Conservation (phyloP, 768 basidiomycete genomes). For the Boletus bicolor region DNA sequence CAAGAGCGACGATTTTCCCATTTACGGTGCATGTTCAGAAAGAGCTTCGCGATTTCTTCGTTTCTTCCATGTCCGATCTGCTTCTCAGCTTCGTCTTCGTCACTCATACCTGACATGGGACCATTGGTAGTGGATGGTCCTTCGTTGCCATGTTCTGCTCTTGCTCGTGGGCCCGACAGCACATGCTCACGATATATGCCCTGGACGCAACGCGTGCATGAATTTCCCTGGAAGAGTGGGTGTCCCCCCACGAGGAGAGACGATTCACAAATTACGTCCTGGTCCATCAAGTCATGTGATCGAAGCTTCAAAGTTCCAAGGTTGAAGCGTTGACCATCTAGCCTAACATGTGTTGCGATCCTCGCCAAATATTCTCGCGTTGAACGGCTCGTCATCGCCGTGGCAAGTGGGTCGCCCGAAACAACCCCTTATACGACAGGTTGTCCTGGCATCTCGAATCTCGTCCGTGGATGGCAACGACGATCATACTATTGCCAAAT, state of each 20-base stretch:
- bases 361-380: conserved; percentile 4
- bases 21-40: conserved; percentile 1
- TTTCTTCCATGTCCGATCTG: conserved; percentile 24
- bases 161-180: conserved; percentile 1
- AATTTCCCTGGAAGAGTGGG: neutral
- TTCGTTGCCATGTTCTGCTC: neutral
- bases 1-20: conserved; percentile 12
- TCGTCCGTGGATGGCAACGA: conserved; percentile 5
- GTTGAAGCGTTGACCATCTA: neutral
- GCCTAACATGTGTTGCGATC: conserved; percentile 8
- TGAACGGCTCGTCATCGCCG: conserved; percentile 2
- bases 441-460: conserved; percentile 13
- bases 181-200: neutral
- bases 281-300: conserved; percentile 5
- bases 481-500: conserved; percentile 14
- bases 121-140: conserved; percentile 7
- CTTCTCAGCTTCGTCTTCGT: conserved; percentile 23
- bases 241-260: neutral
- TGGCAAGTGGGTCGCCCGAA: conserved; percentile 7
- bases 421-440: neutral
- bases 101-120: conserved; percentile 16
- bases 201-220: neutral
- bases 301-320: conserved; percentile 7
- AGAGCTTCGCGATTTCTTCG: neutral
- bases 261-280: conserved; percentile 11